Evolutionary conservation across 768 basidiomycete species (phyloP).

Genomic region (Lentinus tigrinus): DNA sequence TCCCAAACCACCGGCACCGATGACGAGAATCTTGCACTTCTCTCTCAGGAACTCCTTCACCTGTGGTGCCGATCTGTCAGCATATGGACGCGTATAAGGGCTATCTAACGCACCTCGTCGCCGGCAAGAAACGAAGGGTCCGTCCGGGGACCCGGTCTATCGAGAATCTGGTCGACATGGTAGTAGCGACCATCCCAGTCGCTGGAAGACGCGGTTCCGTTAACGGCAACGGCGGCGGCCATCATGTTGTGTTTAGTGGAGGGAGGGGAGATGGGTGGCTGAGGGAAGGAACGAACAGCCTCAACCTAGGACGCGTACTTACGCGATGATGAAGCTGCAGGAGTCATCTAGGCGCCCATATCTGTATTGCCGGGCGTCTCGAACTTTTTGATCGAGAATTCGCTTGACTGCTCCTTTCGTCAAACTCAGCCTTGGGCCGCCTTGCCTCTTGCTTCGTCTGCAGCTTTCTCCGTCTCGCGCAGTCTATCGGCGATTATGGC

Average conservation of each 20-base stretch:
- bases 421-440: not conserved
- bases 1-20: conserved; percentile 96
- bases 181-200: conserved; percentile 69
- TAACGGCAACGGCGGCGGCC: conserved; percentile 20
- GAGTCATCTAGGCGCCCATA: conserved; percentile 10
- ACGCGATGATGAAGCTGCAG: not conserved
- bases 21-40: conserved; percentile 90
- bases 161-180: conserved; percentile 84
- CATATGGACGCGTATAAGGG: not conserved
- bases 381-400: conserved; percentile 75
- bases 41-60: conserved; percentile 85
- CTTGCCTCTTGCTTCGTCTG: conserved; percentile 32
- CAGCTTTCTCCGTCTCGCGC: not conserved
- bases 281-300: not conserved
- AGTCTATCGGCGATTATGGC: conserved; percentile 7
- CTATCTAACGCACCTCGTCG: conserved; percentile 55
- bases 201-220: conserved; percentile 35
- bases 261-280: not conserved
- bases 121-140: conserved; percentile 82
- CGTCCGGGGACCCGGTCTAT: conserved; percentile 86
- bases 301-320: not conserved
- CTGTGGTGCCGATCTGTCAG: conserved; percentile 37
- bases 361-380: not conserved
- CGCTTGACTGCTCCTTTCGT: conserved; percentile 37
- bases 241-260: not conserved